A percentile compares a stretch with the other conserved stretches of the same genome.
Evolutionary conservation across 495 filamentous ascomycete genomes (phyloP).

Genomic region (Astrothelium macrocarpum): DNA sequence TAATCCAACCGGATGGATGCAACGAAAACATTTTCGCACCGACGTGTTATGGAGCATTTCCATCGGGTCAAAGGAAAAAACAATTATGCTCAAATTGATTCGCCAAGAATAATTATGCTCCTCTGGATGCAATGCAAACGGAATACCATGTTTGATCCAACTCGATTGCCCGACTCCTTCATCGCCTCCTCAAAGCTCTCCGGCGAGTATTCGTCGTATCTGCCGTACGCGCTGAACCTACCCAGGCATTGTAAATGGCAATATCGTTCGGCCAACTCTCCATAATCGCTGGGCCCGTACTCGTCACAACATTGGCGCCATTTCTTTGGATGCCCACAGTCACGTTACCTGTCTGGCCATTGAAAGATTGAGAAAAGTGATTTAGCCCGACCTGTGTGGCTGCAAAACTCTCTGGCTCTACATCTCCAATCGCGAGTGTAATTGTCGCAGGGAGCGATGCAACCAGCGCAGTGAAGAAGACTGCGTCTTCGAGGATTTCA

Average conservation of each 20-base stretch:
- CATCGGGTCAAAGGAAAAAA: no score
- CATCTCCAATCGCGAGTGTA: conserved; percentile 42
- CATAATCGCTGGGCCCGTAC: conserved; percentile 41
- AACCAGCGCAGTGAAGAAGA: conserved; percentile 39
- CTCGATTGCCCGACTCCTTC: background rate
- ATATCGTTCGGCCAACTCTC: conserved; percentile 39
- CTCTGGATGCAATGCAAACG: no score
- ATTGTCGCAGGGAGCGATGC: conserved; percentile 29
- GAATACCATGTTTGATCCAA: no score
- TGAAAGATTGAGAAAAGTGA: conserved; percentile 42
- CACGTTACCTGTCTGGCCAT: conserved; percentile 41
- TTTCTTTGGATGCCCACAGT: conserved; percentile 42
- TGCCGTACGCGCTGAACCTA: conserved; percentile 4
- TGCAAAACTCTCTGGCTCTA: conserved; percentile 33
- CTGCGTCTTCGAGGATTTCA: conserved; percentile 31
- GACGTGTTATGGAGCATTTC: background rate
- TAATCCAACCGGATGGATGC: background rate
- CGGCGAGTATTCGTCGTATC: background rate
- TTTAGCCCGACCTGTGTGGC: conserved; percentile 41
- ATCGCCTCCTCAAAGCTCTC: background rate
- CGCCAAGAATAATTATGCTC: background rate
- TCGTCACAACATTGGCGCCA: conserved; percentile 19
- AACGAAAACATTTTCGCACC: background rate
- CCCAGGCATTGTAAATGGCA: conserved; percentile 43
- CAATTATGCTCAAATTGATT: no score